Evolutionary conservation across 2,329 filamentous ascomycete species (phyloP).

Genomic region (Pseudogymnoascus sp.): DNA sequence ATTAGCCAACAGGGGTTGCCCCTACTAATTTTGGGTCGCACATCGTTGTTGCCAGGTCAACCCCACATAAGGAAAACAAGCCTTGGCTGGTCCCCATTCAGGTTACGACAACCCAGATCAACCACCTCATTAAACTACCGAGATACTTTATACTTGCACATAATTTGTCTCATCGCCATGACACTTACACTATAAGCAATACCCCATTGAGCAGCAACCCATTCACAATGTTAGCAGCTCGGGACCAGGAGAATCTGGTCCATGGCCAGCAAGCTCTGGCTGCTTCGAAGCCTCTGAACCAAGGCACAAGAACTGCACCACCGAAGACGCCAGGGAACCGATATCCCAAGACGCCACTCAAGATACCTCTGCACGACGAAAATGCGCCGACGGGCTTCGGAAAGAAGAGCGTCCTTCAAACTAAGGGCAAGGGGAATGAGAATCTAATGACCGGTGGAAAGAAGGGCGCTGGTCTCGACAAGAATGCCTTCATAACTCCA

Average conservation of each 20-base stretch:
- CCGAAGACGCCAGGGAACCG: constrained; percentile 75
- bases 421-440: constrained; percentile 49
- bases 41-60: constrained; percentile 9
- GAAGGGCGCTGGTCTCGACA: constrained; percentile 44
- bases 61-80: constrained; percentile 2
- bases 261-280: constrained; percentile 65
- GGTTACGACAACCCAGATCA: constrained; percentile 4
- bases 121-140: constrained; percentile 6
- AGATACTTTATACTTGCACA: constrained; percentile 5
- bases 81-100: constrained; percentile 7
- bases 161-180: neutral
- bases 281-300: constrained; percentile 64
- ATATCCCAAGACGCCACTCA: constrained; percentile 76
- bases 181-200: constrained; percentile 3
- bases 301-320: constrained; percentile 51
- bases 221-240: constrained; percentile 63
- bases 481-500: constrained; percentile 69
- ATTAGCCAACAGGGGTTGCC: constrained; percentile 9
- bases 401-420: constrained; percentile 52
- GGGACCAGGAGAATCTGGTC: constrained; percentile 83
- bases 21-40: constrained; percentile 2
- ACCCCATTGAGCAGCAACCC: constrained; percentile 4
- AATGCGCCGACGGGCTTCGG: constrained; percentile 58
- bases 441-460: constrained; percentile 48
- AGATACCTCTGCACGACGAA: constrained; percentile 73